Evolutionary conservation across 2,329 filamentous ascomycete species (phyloP).

Genomic region (Fusarium setosum): DNA sequence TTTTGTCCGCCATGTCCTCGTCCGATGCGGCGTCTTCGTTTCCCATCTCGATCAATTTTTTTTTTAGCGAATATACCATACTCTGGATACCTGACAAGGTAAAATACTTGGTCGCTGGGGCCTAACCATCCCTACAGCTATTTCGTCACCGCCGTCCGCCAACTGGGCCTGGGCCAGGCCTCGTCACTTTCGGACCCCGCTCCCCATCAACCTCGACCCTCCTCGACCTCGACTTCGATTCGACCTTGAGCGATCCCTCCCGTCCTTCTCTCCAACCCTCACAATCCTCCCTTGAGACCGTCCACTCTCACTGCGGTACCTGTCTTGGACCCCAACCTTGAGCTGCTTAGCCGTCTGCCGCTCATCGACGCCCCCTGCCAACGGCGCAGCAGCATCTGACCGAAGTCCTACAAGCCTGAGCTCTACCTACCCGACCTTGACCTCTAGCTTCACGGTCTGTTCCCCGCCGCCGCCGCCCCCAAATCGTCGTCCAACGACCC

Average conservation of each 20-base stretch:
- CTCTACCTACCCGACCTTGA: conserved; percentile 2
- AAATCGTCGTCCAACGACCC: conserved; percentile 36
- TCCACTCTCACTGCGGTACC: conserved; percentile 2
- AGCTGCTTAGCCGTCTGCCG: not conserved
- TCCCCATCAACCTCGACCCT: conserved; percentile 25
- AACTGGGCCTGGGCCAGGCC: conserved; percentile 23
- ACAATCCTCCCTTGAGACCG: conserved; percentile 14
- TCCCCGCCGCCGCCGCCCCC: conserved; percentile 38
- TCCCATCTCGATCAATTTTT: not conserved
- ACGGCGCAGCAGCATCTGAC: conserved; percentile 27
- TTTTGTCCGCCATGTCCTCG: conserved; percentile 1
- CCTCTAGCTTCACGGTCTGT: conserved; percentile 17
- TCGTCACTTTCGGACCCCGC: conserved; percentile 39
- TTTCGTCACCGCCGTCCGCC: conserved; percentile 44
- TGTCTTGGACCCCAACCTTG: not conserved
- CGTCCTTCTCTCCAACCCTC: conserved; percentile 16
- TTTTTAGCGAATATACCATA: no score
- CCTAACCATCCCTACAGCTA: conserved; percentile 28
- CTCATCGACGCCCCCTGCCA: conserved; percentile 14
- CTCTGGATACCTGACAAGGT: no score
- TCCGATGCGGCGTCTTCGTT: conserved; percentile 23
- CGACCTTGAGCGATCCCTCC: conserved; percentile 18
- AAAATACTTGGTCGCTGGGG: no score
- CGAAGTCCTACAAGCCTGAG: conserved; percentile 16
- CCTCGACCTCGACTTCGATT: conserved; percentile 16